Evolutionary conservation across 345 rosid species (phyloP), one percentile per base, ranked within the genome.

Genomic region (Fremontodendron californicum): DNA sequence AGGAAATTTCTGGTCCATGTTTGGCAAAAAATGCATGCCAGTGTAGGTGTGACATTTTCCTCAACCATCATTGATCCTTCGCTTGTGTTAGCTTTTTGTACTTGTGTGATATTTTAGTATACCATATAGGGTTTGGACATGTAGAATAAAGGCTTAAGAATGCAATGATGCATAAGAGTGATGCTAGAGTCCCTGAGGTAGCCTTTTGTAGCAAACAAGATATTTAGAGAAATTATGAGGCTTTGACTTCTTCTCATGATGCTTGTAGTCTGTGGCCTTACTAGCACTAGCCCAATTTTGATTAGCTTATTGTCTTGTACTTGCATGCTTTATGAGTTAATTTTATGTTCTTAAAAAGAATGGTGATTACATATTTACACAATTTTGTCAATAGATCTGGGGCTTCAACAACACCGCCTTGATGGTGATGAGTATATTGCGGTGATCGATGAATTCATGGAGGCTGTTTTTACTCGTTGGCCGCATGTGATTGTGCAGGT

Each of bases 401-500:
- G 99, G 78, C 81, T 93, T 83, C 98, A 95, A 87, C 89, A 92
- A 76, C 86, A 83, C 81, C 99, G 99, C 75, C 89, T 93, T 78
- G 97, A 95, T 37, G 86, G 92, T 52, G 97, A 93, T 2, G 93
- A 90, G 51, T 95, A 95, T 80, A 15, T 95, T 43, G 85, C 82
- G 3, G 88, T 95, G 58, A 85, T 92, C 37, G 99, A 95, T 85
- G 99, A 95, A 85, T 95, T 93, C 84, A 92, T 95, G 99, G 97
- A 93, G 85, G 99, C 99, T 74, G 97, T 95, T 57, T 95, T 89
- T 86, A 90, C 97, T 73, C 96, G 98, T 75, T 95, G 99, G 99
- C 99, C 99, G 33, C 69, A 90, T 85, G 97, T 95, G 82, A 93
- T 90, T 87, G 99, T 95, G 87, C 99, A 95, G 96, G 99, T 90